Evolutionary conservation across 192 early-diverging fungal genomes (phyloP), one percentile per base, ranked within the genome.

Genomic region (Coemansia sp.): DNA sequence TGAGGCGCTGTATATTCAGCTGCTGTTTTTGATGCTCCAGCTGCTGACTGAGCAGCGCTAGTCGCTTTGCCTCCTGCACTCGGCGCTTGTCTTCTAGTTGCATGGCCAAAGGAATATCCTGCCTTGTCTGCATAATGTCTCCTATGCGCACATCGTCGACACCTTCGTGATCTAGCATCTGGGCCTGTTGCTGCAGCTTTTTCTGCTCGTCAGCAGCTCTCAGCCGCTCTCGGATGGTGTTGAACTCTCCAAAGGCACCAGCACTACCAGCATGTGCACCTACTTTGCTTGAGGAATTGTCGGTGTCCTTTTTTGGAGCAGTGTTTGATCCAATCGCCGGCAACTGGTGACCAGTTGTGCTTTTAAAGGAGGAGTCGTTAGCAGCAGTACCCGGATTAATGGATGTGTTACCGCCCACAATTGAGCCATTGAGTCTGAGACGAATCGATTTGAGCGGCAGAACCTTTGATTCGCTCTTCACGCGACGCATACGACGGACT

Each of bases 21-120:
- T 83, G 69, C 43, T 50, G 63, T 14, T 67, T 67, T 63, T 77
- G 80, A 25, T 74, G 71, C 63, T 71, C 72, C 5, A 77, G 63
- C 63, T 83, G 75, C 50, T 83, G 80, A 63, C 67, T 70, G 48
- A 83, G 19, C 38, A 77, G 22, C 14, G 67, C 71, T n/a, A 74
- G 75, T 59, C 76, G 80, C 72, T 83, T 83, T 20, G 80, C 80
- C 16, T 65, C 14, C 55, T 83, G 80, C 74, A 83, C 56, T 12
- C 54, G 69, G 20, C 75, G 71, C 20, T 64, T 55, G 44, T 83
- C 75, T 22, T 83, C 74, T 16, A 83, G 48, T 55, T 83, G 80
- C n/a, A 71, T 49, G 0, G 75, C 80, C 1, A 83, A 68, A 11
- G 80, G 71, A 32, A 71, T 60, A 48, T 77, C 72, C 59, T 83